Conservation (phyloP, 1,284 basidiomycete species). For the Tilletia caries region DNA sequence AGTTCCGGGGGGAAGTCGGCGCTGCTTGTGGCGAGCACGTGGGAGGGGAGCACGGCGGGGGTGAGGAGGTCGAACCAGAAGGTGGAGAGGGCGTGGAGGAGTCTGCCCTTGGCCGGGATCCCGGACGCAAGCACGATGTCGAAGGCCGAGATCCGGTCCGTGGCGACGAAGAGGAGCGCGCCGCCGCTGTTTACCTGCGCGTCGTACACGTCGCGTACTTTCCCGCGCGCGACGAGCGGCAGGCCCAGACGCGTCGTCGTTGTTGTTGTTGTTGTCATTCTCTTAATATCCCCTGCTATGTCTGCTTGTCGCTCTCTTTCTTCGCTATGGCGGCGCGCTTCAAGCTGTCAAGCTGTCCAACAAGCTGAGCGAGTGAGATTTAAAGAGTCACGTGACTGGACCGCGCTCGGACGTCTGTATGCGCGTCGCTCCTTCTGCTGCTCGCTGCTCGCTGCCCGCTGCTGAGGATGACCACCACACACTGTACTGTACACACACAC, state of each 20-base stretch:
- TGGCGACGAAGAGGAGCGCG: conserved; percentile 78
- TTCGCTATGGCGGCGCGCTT: not conserved
- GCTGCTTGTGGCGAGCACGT: conserved; percentile 45
- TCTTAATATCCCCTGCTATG: not conserved
- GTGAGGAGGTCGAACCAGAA: conserved; percentile 86
- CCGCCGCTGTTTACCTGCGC: conserved; percentile 27
- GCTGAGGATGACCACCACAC: not conserved
- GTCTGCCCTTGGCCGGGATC: conserved; percentile 86
- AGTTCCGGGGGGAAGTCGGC: conserved; percentile 37
- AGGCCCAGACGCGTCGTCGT: conserved; percentile 32
- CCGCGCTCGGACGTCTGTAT: not conserved
- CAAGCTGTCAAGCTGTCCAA: not conserved
- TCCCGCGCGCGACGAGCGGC: conserved; percentile 48
- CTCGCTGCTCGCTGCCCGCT: no score
- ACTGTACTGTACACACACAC: no score
- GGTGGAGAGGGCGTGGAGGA: conserved; percentile 81
- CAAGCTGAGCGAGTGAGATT: not conserved
- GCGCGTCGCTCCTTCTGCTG: not conserved
- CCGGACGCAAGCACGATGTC: conserved; percentile 74
- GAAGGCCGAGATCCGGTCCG: conserved; percentile 93
- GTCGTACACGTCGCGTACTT: conserved; percentile 53
- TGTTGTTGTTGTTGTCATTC: not conserved
- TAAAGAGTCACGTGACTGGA: not conserved
- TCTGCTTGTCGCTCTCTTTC: not conserved
- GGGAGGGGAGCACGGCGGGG: conserved; percentile 41